Evolutionary conservation across 2,329 filamentous ascomycete species (phyloP).

Genomic region (Diplodia seriata): DNA sequence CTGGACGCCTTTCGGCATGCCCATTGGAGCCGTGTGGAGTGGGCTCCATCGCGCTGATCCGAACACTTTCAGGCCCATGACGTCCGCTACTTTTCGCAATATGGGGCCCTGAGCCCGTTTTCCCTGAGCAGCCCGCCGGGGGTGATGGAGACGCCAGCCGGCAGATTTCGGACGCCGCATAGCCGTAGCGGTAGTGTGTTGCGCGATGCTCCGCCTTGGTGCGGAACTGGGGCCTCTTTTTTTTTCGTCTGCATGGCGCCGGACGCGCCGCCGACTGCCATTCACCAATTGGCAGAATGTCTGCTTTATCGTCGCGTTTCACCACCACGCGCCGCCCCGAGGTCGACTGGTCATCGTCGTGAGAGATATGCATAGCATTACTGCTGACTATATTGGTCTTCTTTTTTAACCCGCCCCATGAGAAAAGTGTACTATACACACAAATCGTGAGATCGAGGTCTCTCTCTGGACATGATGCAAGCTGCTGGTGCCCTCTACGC

Average conservation of each 20-base stretch:
- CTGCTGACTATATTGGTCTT: conserved; percentile 29
- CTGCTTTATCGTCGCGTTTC: conserved; percentile 21
- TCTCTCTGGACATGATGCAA: conserved; percentile 28
- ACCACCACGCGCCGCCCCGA: neutral
- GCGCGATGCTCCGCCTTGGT: conserved; percentile 15
- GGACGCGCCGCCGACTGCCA: conserved; percentile 18
- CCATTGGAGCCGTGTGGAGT: conserved; percentile 23
- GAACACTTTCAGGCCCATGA: conserved; percentile 17
- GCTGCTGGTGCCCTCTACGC: conserved; percentile 31
- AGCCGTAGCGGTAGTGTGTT: conserved; percentile 16
- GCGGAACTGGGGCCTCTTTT: neutral
- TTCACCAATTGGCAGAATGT: conserved; percentile 22
- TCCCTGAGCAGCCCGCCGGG: neutral
- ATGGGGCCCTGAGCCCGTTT: conserved; percentile 6
- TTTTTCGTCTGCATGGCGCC: conserved; percentile 18
- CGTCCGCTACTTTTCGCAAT: conserved; percentile 13
- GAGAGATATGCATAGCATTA: conserved; percentile 30
- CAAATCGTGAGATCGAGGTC: conserved; percentile 26
- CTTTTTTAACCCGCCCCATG: conserved; percentile 29
- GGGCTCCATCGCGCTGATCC: conserved; percentile 15
- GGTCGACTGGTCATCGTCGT: conserved; percentile 1
- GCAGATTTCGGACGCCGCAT: conserved; percentile 24
- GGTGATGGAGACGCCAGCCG: neutral
- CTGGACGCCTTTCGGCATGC: conserved; percentile 7
- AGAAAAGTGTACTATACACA: conserved; percentile 26